Percentiles rank a stretch among this genome's conserved stretches.
These are phyloP conservation scores for Sanghuangporus sanghuang DNA, from an alignment of 1,284 basidiomycete genomes.

Conservation along the genomic window DNA sequence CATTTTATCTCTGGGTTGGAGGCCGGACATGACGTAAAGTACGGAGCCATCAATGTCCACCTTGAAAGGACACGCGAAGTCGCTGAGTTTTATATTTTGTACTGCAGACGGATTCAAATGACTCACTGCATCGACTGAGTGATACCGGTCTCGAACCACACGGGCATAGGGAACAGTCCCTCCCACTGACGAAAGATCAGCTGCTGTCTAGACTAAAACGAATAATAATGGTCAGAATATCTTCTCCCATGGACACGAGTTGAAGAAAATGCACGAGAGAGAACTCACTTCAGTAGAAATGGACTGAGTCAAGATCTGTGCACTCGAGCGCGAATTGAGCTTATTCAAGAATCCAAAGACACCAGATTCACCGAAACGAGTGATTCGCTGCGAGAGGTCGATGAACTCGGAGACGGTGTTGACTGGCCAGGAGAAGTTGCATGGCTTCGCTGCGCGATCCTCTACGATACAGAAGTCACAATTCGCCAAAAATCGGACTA, in stretches of 20 bases:
- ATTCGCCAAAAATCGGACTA: background rate
- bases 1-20: conserved; percentile 53
- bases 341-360: conserved; percentile 58
- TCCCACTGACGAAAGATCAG: conserved; percentile 64
- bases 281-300: conserved; percentile 51
- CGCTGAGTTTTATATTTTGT: no score
- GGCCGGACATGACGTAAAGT: conserved; percentile 51
- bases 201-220: conserved; percentile 44
- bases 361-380: conserved; percentile 57
- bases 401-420: conserved; percentile 54
- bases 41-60: conserved; percentile 59
- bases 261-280: conserved; percentile 10
- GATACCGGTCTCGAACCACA: conserved; percentile 45
- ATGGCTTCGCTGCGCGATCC: conserved; percentile 38
- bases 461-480: background rate
- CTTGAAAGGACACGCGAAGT: background rate
- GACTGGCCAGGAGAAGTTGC: conserved; percentile 61
- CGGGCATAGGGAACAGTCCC: conserved; percentile 59
- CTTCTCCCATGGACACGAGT: background rate
- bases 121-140: conserved; percentile 47
- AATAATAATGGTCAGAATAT: background rate
- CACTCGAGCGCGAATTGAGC: conserved; percentile 53
- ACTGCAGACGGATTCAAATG: background rate
- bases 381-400: conserved; percentile 56
- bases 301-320: conserved; percentile 51